phyloP scores from a whole-genome alignment of 805 yeast genomes.

The Clavispora vitiphila region DNA sequence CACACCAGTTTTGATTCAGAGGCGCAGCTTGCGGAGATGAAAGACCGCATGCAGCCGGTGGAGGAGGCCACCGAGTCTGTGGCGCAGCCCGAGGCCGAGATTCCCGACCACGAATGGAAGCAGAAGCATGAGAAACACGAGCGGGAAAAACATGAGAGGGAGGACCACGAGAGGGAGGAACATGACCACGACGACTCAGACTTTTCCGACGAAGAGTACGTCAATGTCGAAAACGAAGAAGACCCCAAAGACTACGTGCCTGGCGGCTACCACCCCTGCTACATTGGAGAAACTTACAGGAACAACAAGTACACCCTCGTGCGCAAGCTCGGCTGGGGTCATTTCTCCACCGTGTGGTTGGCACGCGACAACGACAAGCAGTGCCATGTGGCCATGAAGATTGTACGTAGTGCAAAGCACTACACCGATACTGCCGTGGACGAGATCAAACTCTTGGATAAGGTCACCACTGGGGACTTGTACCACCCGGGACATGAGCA shows the following conservation, averaged over 20 bases:
- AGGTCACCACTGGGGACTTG: slow-evolving; percentile 50
- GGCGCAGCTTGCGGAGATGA: slow-evolving; percentile 11
- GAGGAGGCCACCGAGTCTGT: slow-evolving; percentile 1
- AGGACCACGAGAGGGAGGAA: slow-evolving; percentile 3
- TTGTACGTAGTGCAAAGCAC: slow-evolving; percentile 49
- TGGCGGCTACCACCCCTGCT: slow-evolving; percentile 66
- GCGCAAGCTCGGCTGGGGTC: slow-evolving; percentile 68
- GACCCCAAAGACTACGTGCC: slow-evolving; percentile 45
- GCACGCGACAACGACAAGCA: slow-evolving; percentile 48
- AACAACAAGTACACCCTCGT: slow-evolving; percentile 33
- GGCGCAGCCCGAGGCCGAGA: background rate
- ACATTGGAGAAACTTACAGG: slow-evolving; percentile 50
- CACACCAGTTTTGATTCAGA: slow-evolving; percentile 29
- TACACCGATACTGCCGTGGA: slow-evolving; percentile 63
- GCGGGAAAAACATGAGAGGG: no score
- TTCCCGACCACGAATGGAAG: background rate
- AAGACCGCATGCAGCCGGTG: slow-evolving; percentile 15
- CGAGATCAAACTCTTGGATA: slow-evolving; percentile 63
- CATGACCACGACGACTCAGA: slow-evolving; percentile 14
- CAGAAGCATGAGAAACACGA: background rate
- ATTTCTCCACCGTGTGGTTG: slow-evolving; percentile 68
- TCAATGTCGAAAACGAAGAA: slow-evolving; percentile 39
- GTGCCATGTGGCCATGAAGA: slow-evolving; percentile 62
- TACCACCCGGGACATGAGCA: slow-evolving; percentile 42
- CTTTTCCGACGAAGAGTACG: slow-evolving; percentile 20